Base-by-base conservation (phyloP, 1,139 yeast genomes). In the Blastobotrys capitulatus region DNA sequence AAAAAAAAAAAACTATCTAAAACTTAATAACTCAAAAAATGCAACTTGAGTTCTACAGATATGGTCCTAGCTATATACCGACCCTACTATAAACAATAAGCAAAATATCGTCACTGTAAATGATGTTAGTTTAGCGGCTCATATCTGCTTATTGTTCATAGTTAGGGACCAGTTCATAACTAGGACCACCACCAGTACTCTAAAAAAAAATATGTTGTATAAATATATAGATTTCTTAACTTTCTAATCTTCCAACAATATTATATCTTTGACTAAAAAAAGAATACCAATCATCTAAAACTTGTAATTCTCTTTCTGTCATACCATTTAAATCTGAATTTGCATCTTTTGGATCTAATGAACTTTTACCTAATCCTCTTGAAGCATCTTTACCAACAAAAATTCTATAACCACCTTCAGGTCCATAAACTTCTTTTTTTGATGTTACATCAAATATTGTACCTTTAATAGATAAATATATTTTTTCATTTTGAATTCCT, bases 271-370 rank as follows among this genome's bases (percentile, higher is more conserved):
- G 80, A 53, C 77, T 80, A 65, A 90, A 92, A 67, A 83, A 92
- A 49, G 79, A 79, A 60, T 79, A 90, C 98, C 98, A 92, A 48
- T 84, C 86, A 52, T 86, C 80, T 60, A 92, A 73, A 1, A 90
- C 79, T 54, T 81, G 83, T 48, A 63, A 60, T 59, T 90, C 96
- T 16, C 74, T 73, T 18, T 72, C 75, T 1, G 76, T 69, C 60
- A 92, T 75, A 51, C 78, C 89, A n/a, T 56, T 57, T 55, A 86
- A 74, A n/a, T 72, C 73, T 57, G 89, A 95, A 54, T 84, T 75
- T 13, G 90, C 90, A 53, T 79, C 83, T 44, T 70, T 78, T 1
- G 70, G 70, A 26, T 73, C 72, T 45, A 80, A 66, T 29, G 79
- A 74, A 48, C 76, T 80, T 63, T 70, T 78, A 18, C 77, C 86